These are phyloP conservation scores for Gracilaria domingensis DNA, from an alignment of 23 red algal genomes.

Conservation along the genomic window DNA sequence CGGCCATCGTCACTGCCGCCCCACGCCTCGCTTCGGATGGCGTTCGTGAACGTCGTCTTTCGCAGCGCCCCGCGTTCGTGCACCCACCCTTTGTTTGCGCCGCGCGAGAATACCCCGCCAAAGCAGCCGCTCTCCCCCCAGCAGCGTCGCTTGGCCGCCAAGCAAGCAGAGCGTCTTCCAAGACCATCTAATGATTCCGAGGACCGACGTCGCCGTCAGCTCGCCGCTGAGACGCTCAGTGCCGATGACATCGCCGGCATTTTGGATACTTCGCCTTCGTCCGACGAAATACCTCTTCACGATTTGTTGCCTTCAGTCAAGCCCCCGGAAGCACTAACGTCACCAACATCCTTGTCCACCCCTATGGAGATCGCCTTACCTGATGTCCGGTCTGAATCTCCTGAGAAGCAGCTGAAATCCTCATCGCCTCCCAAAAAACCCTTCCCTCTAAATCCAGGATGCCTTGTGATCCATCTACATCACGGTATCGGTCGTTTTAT, in stretches of 20 bases:
- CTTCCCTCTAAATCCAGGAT: background rate
- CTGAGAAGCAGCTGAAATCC: background rate
- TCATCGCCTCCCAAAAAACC: background rate
- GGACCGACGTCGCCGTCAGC: constrained; percentile 14
- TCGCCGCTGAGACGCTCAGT: constrained; percentile 10
- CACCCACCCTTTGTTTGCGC: background rate
- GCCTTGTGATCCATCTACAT: constrained; percentile 68
- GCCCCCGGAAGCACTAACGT: background rate
- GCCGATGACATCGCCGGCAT: constrained; percentile 22
- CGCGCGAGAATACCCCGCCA: background rate
- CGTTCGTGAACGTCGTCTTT: constrained; percentile 8
- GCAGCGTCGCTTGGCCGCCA: constrained; percentile 14
- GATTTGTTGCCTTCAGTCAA: background rate
- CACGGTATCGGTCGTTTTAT: constrained; percentile 87
- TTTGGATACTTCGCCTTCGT: background rate
- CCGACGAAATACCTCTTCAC: background rate
- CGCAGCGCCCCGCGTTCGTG: background rate
- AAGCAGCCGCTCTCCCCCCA: background rate
- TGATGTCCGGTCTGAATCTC: background rate
- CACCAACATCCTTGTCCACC: background rate
- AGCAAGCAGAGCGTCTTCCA: background rate
- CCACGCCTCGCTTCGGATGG: no score
- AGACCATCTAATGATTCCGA: background rate
- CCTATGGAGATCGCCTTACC: background rate
- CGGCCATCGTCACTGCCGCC: background rate